Conservation (phyloP, 495 filamentous ascomycete genomes). For the Lasiosphaeris hirsuta region DNA sequence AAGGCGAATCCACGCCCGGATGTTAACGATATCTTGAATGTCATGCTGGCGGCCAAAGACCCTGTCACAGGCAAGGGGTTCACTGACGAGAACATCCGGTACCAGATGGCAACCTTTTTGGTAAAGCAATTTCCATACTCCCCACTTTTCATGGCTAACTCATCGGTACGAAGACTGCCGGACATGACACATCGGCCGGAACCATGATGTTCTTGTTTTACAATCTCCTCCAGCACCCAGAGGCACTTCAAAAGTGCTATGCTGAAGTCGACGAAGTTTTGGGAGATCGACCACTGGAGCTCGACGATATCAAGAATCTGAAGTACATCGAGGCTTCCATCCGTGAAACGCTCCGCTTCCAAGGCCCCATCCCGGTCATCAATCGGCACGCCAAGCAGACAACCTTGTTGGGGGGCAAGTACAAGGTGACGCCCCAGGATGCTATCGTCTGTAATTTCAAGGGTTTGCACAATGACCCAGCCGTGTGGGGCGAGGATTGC, state of each 20-base stretch:
- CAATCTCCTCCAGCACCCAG: conserved; percentile 34
- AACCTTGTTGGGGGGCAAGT: conserved; percentile 50
- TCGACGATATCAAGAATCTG: conserved; percentile 59
- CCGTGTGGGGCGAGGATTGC: conserved; percentile 28
- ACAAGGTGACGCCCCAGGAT: conserved; percentile 53
- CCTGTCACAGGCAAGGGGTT: conserved; percentile 56
- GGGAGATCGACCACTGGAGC: conserved; percentile 52
- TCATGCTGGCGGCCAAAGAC: conserved; percentile 57
- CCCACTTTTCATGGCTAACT: not conserved
- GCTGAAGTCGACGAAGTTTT: conserved; percentile 47
- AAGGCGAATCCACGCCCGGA: conserved; percentile 47
- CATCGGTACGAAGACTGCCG: conserved; percentile 21
- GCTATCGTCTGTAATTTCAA: conserved; percentile 48
- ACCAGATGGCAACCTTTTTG: conserved; percentile 64
- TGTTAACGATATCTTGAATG: conserved; percentile 61
- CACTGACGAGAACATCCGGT: conserved; percentile 50
- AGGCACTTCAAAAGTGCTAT: conserved; percentile 30
- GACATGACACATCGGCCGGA: conserved; percentile 61
- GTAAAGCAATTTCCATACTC: conserved; percentile 33
- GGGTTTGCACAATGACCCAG: conserved; percentile 44
- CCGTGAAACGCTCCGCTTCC: conserved; percentile 60
- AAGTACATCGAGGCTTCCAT: conserved; percentile 55
- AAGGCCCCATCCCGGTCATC: conserved; percentile 49
- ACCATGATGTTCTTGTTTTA: conserved; percentile 39
- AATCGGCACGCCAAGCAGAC: conserved; percentile 14